Base-by-base conservation (phyloP, 2,329 filamentous ascomycete genomes). In the Ceratocystis ficicola region DNA sequence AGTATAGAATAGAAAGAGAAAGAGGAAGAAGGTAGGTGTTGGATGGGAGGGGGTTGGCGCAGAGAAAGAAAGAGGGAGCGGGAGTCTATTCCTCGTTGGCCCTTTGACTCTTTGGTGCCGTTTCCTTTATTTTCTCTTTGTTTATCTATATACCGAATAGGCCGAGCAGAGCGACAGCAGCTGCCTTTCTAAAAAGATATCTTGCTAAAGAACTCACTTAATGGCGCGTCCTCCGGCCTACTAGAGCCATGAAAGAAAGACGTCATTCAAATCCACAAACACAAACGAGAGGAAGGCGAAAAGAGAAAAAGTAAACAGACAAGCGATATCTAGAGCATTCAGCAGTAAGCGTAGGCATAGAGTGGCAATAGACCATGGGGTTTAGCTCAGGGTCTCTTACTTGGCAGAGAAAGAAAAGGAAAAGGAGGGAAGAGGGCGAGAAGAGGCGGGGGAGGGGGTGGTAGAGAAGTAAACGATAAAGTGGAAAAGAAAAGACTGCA, bases 301-400 rank as follows among this genome's bases (percentile, higher is more conserved):
- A 36, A 12, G 32, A 8, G 32, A 36, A 36, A 36, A 36, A 36
- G 32, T 36, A 36, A 36, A 36, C 32, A 36, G 32, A 36, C 8
- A 36, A 36, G 32, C 32, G 32, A 36, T 36, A 36, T 36, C 28
- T 8, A 59, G 52, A 30, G 28, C 52, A n/a, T 30, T 30, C 55
- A 36, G 28, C 28, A 36, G 28, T 59, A 59, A 59, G 55, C 55
- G 20, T 15, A 41, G 28, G 28, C n/a, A 59, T 36, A 32, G 15
- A 59, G 55, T 59, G 55, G 55, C 55, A 32, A 59, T 30, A 25
- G n/a, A 3, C 55, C n/a, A 32, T 32, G 30, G 55, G 55, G 25
- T 8, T 59, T 59, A 59, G 55, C 12, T 22, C 55, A 59, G 55
- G 55, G 55, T 59, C 55, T 59, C 55, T 59, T 59, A 59, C n/a